Percentiles rank a stretch among this genome's conserved stretches.
Conservation (phyloP, 306 rosid species). For the Pachyrhizus erosus region DNA sequence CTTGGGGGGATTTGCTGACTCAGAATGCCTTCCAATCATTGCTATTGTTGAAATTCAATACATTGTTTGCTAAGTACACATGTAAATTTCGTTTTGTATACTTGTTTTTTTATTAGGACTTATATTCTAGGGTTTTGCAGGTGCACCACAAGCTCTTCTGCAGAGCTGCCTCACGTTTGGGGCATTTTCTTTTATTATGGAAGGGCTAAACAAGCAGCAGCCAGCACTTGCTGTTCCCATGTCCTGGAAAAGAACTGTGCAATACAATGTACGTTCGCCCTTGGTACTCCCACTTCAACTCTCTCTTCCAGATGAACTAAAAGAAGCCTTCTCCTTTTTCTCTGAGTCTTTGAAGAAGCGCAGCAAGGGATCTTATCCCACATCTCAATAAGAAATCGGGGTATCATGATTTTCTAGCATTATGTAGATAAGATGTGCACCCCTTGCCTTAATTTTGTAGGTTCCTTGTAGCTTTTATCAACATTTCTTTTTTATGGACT, state of each 20-base stretch:
- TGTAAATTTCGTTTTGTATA: constrained; percentile 25
- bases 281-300: constrained; percentile 75
- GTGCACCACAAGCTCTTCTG: constrained; percentile 94
- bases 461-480: constrained; percentile 15
- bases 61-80: constrained; percentile 16
- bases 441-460: constrained; percentile 9
- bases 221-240: constrained; percentile 91
- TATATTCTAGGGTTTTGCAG: constrained; percentile 51
- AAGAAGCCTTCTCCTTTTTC: constrained; percentile 76
- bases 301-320: constrained; percentile 78
- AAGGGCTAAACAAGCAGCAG: constrained; percentile 91
- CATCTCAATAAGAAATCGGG: constrained; percentile 46
- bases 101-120: constrained; percentile 32
- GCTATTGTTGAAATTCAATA: constrained; percentile 9
- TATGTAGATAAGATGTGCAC: constrained; percentile 47
- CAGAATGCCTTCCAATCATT: background rate
- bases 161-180: constrained; percentile 96
- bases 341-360: constrained; percentile 69
- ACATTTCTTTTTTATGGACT: constrained; percentile 36
- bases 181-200: constrained; percentile 87
- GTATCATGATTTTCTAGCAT: constrained; percentile 30
- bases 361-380: constrained; percentile 51
- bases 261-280: constrained; percentile 41
- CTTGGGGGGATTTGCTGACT: background rate
- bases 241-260: constrained; percentile 52